Evolutionary conservation across 2,329 filamentous ascomycete genomes (phyloP).

Genomic region (Botrytis fragariae): DNA sequence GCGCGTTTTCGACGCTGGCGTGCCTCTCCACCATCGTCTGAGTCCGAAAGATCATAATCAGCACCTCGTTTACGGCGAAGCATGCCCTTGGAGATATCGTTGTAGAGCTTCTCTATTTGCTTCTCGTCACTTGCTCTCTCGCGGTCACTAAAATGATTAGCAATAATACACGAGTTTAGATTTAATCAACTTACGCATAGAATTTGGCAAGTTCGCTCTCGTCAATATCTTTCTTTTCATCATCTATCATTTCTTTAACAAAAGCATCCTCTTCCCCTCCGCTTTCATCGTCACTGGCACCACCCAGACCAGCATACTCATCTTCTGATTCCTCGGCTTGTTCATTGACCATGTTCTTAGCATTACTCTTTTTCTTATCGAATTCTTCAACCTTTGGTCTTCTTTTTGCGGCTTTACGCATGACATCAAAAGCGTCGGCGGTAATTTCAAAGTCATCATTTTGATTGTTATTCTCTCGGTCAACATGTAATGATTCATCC

Average conservation of each 20-base stretch:
- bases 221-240: constrained; percentile 74
- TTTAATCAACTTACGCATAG: constrained; percentile 69
- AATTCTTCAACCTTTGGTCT: constrained; percentile 55
- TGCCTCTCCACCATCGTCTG: constrained; percentile 80
- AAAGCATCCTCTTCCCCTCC: constrained; percentile 71
- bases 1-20: constrained; percentile 76
- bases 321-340: constrained; percentile 97
- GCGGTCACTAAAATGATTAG: constrained; percentile 58
- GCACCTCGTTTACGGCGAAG: constrained; percentile 78
- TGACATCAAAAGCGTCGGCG: constrained; percentile 45
- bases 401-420: constrained; percentile 65
- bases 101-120: constrained; percentile 85
- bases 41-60: constrained; percentile 84
- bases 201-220: constrained; percentile 80
- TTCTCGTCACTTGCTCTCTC: constrained; percentile 81
- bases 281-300: constrained; percentile 81
- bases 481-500: constrained; percentile 29
- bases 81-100: constrained; percentile 85
- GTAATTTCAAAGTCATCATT: constrained; percentile 42
- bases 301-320: constrained; percentile 92
- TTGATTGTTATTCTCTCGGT: constrained; percentile 27
- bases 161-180: not conserved
- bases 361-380: constrained; percentile 82
- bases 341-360: constrained; percentile 83
- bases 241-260: constrained; percentile 86